These are phyloP conservation scores for Termitomyces heimii DNA, from an alignment of 768 basidiomycete species.

Conservation along the genomic window DNA sequence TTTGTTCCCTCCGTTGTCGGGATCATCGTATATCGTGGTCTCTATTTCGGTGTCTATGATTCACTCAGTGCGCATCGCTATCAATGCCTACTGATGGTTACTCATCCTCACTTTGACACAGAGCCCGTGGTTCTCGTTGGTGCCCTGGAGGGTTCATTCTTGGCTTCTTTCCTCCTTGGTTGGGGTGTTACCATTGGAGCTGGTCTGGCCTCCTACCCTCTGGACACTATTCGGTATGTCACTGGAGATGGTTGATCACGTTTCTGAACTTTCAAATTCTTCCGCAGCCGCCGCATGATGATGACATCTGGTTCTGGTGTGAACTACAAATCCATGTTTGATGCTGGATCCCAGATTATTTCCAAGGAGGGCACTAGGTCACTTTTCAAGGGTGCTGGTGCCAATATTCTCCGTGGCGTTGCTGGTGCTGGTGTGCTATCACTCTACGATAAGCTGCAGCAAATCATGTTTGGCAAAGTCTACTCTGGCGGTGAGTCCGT, in stretches of 20 bases:
- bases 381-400: conserved; percentile 99
- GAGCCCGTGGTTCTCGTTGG: conserved; percentile 98
- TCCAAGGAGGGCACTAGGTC: conserved; percentile 94
- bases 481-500: conserved; percentile 77
- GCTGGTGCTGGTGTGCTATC: conserved; percentile 99
- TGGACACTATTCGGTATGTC: conserved; percentile 83
- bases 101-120: conserved; percentile 27
- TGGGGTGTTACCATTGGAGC: conserved; percentile 99
- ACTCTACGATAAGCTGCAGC: conserved; percentile 97
- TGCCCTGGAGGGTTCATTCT: conserved; percentile 90
- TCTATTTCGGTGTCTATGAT: conserved; percentile 97
- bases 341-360: conserved; percentile 87
- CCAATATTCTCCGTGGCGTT: conserved; percentile 95
- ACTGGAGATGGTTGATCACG: not conserved
- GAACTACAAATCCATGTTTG: conserved; percentile 99
- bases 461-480: conserved; percentile 97
- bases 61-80: conserved; percentile 65
- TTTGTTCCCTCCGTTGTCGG: conserved; percentile 99
- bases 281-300: conserved; percentile 98
- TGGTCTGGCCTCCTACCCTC: conserved; percentile 96
- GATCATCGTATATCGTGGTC: conserved; percentile 99
- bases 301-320: conserved; percentile 96
- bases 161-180: conserved; percentile 94
- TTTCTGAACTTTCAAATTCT: conserved; percentile 12
- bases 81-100: not conserved